These are phyloP conservation scores for Candida tetrigidarum DNA, from an alignment of 1,139 yeast species.

Conservation along the genomic window DNA sequence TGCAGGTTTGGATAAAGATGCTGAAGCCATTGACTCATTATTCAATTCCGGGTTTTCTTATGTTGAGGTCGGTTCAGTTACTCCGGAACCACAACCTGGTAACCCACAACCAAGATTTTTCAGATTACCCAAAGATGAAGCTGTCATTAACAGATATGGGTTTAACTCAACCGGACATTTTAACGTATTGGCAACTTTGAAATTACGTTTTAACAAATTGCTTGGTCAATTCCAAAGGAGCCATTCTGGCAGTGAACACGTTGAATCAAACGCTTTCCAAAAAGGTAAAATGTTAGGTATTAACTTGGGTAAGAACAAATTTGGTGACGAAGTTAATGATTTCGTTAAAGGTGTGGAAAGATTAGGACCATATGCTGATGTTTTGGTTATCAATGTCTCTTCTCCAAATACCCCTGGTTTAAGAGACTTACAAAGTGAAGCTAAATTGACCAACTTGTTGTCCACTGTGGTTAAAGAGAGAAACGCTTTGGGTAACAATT, in stretches of 20 bases:
- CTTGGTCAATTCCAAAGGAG: constrained; percentile 23
- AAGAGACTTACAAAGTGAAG: constrained; percentile 81
- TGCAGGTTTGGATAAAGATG: constrained; percentile 95
- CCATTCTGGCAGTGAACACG: constrained; percentile 28
- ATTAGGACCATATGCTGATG: constrained; percentile 87
- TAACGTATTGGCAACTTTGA: constrained; percentile 66
- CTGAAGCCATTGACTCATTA: constrained; percentile 87
- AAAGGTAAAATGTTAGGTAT: constrained; percentile 73
- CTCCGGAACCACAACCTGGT: constrained; percentile 94
- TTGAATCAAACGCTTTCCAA: constrained; percentile 59
- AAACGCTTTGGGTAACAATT: constrained; percentile 43
- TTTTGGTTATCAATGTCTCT: constrained; percentile 88
- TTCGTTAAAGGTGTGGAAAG: constrained; percentile 82
- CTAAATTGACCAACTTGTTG: constrained; percentile 68
- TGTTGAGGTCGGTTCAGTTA: constrained; percentile 91
- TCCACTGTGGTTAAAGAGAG: constrained; percentile 67
- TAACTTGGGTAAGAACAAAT: constrained; percentile 90
- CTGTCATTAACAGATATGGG: constrained; percentile 93
- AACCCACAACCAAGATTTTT: constrained; percentile 91
- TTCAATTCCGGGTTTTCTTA: constrained; percentile 83
- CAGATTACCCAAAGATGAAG: constrained; percentile 81
- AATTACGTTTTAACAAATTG: constrained; percentile 57
- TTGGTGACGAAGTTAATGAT: constrained; percentile 87
- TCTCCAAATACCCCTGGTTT: constrained; percentile 97
- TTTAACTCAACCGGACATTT: constrained; percentile 92